Base-by-base conservation (phyloP, 441 rosid species). In the Monsonia emarginata region DNA sequence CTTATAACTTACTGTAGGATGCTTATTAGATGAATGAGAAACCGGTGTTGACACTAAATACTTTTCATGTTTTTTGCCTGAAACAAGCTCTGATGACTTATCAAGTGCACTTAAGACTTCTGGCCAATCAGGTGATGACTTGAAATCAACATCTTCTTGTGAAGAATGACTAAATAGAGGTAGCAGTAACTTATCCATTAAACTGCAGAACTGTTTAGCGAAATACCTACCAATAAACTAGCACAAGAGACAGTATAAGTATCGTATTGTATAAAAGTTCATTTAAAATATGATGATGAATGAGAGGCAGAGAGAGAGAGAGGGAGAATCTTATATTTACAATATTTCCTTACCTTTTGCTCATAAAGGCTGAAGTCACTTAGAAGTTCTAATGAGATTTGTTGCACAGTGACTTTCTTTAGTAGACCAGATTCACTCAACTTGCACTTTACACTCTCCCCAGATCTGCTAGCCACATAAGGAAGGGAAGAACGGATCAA, bases 201-300 rank as follows among this genome's bases (percentile, higher is more conserved):
- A 59, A 63, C 63, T 76, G 66, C 87, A 86, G 73, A 84, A 80
- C 66, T 81, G 82, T 26, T 86, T 79, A 58, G 91, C 86, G 78
- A 94, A 76, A 78, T 83, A 80, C 85, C 97, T 89, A 89, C 85
- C 70, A 71, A 91, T 92, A 85, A 91, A 84, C 99, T 94, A 83
- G 80, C 63, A 68, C 71, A 78, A 71, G 69, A 74, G 59, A 68
- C 42, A 16, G 69, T 73, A 69, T 75, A 65, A 86, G 61, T 34
- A 63, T 48, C 54, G 70, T 13, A 67, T 46, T 25, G 56, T 18
- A 56, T 22, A 63, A 7, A 44, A 44, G 36, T 6, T 52, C 2
- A 40, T 14, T 7, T 18, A 56, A 13, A 25, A 56, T 24, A 56
- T 24, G 25, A 56, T 25, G 30, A 56, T 26, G 31, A 56, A 26